Conservation (phyloP, 2,329 filamentous ascomycete species). For the Dothistroma septosporum region DNA sequence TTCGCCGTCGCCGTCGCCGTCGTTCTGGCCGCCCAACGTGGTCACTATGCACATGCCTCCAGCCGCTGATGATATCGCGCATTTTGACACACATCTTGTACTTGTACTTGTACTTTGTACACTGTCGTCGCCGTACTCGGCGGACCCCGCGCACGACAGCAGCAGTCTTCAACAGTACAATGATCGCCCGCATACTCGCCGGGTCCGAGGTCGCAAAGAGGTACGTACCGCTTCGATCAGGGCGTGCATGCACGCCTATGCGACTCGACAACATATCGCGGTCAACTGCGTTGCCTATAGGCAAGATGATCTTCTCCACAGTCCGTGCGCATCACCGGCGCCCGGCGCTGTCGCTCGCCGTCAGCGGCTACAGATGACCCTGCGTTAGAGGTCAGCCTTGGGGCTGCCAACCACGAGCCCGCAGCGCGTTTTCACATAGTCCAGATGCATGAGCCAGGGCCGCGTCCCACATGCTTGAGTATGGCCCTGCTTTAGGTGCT, state of each 20-base stretch:
- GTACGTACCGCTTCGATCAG: background rate
- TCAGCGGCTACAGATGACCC: background rate
- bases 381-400: background rate
- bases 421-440: no score
- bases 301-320: background rate
- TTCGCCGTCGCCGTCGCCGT: background rate
- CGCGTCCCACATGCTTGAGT: slow-evolving; percentile 1
- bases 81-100: background rate
- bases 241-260: background rate
- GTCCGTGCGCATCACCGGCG: background rate
- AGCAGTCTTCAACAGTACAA: background rate
- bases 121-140: background rate
- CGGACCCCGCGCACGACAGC: background rate
- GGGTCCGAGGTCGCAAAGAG: background rate
- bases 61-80: background rate
- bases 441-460: background rate
- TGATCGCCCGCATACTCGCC: background rate
- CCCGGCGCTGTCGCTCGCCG: background rate
- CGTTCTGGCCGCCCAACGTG: background rate
- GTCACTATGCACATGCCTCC: background rate
- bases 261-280: background rate
- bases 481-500: background rate
- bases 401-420: background rate
- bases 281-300: background rate
- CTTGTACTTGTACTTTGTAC: background rate